Base-by-base conservation (phyloP, 148 eudicot genomes). In the Silene uniflora region DNA sequence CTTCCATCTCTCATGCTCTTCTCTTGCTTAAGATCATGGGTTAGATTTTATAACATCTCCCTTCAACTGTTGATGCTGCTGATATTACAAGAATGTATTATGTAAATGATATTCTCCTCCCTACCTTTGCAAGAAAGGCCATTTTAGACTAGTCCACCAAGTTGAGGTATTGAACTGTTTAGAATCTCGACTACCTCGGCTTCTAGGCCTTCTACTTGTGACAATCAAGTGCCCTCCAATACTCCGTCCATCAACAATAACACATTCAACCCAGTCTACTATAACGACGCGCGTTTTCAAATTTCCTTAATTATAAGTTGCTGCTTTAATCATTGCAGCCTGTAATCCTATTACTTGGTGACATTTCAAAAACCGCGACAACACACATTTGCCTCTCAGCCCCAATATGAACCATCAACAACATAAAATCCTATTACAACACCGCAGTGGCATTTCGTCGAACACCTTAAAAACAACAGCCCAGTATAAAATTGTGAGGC, bases 361-460 rank as follows among this genome's bases (percentile, higher is more conserved):
- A n/a, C 47, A 66, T 66, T 66, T 35, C 69, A 66, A 18, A 23
- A 2, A 35, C 17, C 47, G 18, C 49, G 9, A 39, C 19, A 8
- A n/a, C 12, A 35, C 11, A 32, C 10, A 8, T 32, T 32, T 19
- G 47, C 21, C 69, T 65, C 69, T 32, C 11, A 29, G 19, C n/a
- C 14, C 44, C 2, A 42, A 67, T 19, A 10, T 22, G 12, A 65
- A 67, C 71, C 52, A 47, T 12, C 54, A 49, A 49, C 54, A 49
- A 49, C 35, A 49, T 12, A 49, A 49, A 11, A 49, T 11, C 54
- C 12, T 49, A 13, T 49, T 49, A 49, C 14, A 49, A 14, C 7
- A 47, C 11, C 7, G 7, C 13, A 49, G 1, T 1, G 71, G 66
- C 75, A 75, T 70, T 76, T 55, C 25, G 17, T 56, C 78, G 54